Evolutionary conservation across 164 flowering plant genomes (phyloP).

Genomic region (Platanus orientalis): DNA sequence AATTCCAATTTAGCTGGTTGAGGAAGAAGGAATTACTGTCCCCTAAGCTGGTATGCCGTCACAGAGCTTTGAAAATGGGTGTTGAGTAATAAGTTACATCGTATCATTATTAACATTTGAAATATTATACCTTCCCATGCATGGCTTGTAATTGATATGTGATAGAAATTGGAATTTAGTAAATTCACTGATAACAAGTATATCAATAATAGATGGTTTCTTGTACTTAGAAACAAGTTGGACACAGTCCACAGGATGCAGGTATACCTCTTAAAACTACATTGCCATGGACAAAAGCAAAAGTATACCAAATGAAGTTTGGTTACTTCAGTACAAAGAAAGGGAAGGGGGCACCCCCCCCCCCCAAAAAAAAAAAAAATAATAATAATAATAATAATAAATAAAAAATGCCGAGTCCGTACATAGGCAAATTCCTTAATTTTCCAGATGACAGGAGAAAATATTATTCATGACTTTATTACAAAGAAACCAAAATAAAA

Average conservation of each 20-base stretch:
- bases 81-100: background rate
- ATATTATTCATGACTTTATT: too few species aligned
- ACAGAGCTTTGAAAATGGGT: background rate
- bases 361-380: too few species aligned
- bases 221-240: background rate
- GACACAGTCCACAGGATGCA: background rate
- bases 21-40: background rate
- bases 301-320: background rate
- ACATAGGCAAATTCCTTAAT: background rate
- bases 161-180: background rate
- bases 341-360: background rate
- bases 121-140: background rate
- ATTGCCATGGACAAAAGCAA: background rate
- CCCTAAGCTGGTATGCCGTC: background rate
- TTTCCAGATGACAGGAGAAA: too few species aligned
- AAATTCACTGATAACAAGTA: background rate
- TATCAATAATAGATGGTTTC: background rate
- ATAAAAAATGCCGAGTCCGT: background rate
- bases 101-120: background rate
- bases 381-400: too few species aligned
- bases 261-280: background rate
- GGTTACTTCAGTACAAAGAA: background rate
- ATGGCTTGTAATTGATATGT: background rate
- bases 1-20: background rate
- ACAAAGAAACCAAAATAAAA: background rate